phyloP scores from a whole-genome alignment of 352 stramenopile genomes.

The Achlya hypogyna region DNA sequence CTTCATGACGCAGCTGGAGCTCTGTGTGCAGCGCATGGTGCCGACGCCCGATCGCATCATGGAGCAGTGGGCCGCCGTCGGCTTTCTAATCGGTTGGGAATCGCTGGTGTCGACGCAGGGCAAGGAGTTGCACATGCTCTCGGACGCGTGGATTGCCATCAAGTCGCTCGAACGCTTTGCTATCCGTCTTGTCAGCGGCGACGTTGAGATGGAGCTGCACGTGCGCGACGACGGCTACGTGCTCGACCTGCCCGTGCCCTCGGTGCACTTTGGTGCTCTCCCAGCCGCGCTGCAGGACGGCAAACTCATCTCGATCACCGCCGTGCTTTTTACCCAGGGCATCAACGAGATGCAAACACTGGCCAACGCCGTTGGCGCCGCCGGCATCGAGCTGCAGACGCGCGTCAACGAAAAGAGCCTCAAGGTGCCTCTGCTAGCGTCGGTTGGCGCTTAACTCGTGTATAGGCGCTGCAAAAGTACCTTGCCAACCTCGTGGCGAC shows the following conservation, averaged over 20 bases:
- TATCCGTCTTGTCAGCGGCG: constrained; percentile 46
- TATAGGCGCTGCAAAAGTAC: constrained; percentile 13
- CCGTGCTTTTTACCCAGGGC: constrained; percentile 81
- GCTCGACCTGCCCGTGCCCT: constrained; percentile 59
- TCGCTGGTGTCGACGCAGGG: constrained; percentile 91
- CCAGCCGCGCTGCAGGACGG: constrained; percentile 43
- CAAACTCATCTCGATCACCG: constrained; percentile 56
- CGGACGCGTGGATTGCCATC: constrained; percentile 82
- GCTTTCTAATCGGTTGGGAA: constrained; percentile 91
- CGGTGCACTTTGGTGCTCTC: constrained; percentile 48
- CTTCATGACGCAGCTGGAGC: constrained; percentile 67
- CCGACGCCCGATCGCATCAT: constrained; percentile 31
- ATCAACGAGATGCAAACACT: constrained; percentile 93
- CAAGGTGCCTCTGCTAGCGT: constrained; percentile 30
- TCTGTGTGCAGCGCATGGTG: constrained; percentile 47
- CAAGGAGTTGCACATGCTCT: constrained; percentile 94
- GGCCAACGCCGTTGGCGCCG: constrained; percentile 79
- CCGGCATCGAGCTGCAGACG: constrained; percentile 68
- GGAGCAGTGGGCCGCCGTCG: constrained; percentile 56
- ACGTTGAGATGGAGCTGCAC: constrained; percentile 23
- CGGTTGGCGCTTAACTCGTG: neutral
- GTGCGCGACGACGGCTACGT: constrained; percentile 26
- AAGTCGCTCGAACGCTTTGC: constrained; percentile 81
- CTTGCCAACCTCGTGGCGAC: neutral
- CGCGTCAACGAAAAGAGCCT: constrained; percentile 82